phyloP scores from a whole-genome alignment of 2,329 filamentous ascomycete genomes.

The Phyllosticta paracitricarpa region DNA sequence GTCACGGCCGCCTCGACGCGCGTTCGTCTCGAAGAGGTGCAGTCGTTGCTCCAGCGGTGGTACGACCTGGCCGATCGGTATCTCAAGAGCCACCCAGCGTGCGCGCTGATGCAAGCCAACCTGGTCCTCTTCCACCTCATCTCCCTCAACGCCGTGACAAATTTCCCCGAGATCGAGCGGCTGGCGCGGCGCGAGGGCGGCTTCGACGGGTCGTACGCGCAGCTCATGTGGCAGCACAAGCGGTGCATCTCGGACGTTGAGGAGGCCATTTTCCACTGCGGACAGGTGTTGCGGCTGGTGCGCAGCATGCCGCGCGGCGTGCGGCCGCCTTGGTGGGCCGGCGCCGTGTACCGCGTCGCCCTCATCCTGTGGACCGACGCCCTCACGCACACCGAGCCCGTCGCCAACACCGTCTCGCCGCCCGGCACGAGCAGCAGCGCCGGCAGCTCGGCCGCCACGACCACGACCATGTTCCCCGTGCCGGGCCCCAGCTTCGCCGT shows the following conservation, averaged over 20 bases:
- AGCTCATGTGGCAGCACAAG: slow-evolving; percentile 46
- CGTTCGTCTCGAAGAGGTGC: slow-evolving; percentile 53
- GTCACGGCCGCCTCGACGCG: slow-evolving; percentile 52
- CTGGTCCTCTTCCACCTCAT: slow-evolving; percentile 62
- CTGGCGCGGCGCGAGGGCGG: slow-evolving; percentile 52
- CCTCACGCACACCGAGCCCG: slow-evolving; percentile 40
- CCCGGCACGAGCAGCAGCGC: slow-evolving; percentile 29
- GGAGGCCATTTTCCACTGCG: slow-evolving; percentile 57
- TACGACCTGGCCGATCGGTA: slow-evolving; percentile 52
- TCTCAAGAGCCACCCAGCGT: slow-evolving; percentile 46
- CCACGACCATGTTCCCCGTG: slow-evolving; percentile 27
- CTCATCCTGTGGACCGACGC: slow-evolving; percentile 55
- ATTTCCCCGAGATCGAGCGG: slow-evolving; percentile 57
- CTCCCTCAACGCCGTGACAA: slow-evolving; percentile 57
- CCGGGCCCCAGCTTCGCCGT: slow-evolving; percentile 38
- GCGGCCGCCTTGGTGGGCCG: slow-evolving; percentile 62
- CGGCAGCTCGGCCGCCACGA: slow-evolving; percentile 34
- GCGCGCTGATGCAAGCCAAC: slow-evolving; percentile 53
- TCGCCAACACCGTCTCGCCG: slow-evolving; percentile 18
- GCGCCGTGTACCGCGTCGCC: slow-evolving; percentile 56
- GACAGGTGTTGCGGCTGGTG: slow-evolving; percentile 55
- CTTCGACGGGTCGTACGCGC: slow-evolving; percentile 47
- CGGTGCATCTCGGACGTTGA: slow-evolving; percentile 54
- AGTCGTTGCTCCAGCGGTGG: slow-evolving; percentile 55
- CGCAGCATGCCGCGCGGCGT: slow-evolving; percentile 49